Conservation (phyloP, 2,329 filamentous ascomycete species). For the Talaromyces sp. region DNA sequence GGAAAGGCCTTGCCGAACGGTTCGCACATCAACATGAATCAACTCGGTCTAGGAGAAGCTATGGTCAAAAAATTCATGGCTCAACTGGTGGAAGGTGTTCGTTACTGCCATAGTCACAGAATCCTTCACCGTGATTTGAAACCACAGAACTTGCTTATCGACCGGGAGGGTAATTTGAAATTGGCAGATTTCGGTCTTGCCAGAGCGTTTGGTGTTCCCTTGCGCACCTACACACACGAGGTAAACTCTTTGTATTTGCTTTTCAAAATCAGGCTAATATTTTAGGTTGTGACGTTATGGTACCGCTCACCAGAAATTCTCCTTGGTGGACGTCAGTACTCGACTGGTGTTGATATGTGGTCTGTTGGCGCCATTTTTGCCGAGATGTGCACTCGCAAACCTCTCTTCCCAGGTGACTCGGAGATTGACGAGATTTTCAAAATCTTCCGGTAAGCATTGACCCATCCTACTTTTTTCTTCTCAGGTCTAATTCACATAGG, state of each 20-base stretch:
- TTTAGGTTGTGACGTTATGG: conserved; percentile 84
- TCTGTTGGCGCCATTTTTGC: conserved; percentile 92
- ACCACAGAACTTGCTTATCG: conserved; percentile 84
- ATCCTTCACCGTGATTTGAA: conserved; percentile 86
- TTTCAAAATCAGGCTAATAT: not conserved
- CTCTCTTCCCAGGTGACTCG: conserved; percentile 86
- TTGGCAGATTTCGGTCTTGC: conserved; percentile 87
- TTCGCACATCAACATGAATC: conserved; percentile 59
- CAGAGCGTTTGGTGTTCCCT: conserved; percentile 82
- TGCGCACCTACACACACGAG: conserved; percentile 91
- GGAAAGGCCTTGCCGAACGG: conserved; percentile 82
- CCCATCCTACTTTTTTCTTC: not conserved
- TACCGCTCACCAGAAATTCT: conserved; percentile 89
- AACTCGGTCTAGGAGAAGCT: conserved; percentile 68
- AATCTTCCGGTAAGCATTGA: conserved; percentile 69
- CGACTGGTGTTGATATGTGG: conserved; percentile 95
- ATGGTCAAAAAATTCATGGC: conserved; percentile 94
- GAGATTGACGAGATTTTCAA: conserved; percentile 95
- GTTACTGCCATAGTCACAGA: conserved; percentile 85
- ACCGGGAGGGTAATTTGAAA: conserved; percentile 83
- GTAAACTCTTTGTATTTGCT: conserved; percentile 34
- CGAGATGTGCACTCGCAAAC: conserved; percentile 93
- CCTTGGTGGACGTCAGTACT: conserved; percentile 85
- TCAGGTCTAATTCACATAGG: conserved; percentile 38
- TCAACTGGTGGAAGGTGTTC: conserved; percentile 77